phyloP scores from a whole-genome alignment of 176 grass and related monocot species.

The Phyllostachys edulis region DNA sequence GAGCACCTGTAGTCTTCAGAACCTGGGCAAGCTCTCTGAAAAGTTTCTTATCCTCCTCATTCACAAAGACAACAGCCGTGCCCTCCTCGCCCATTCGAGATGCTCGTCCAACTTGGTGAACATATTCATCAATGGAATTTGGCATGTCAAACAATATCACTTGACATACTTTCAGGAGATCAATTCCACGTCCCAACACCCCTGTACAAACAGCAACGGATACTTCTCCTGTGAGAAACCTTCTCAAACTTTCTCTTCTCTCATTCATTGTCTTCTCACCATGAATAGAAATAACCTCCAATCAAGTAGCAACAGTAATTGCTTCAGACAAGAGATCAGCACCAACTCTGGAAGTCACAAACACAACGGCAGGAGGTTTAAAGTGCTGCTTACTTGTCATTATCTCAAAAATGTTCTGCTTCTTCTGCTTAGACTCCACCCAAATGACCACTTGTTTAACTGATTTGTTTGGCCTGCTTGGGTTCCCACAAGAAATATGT shows the following conservation, averaged over 20 bases:
- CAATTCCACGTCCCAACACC: constrained; percentile 79
- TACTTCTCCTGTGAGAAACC: constrained; percentile 76
- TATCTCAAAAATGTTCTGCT: constrained; percentile 94
- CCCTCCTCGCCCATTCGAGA: constrained; percentile 81
- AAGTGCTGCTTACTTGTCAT: constrained; percentile 76
- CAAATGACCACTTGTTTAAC: constrained; percentile 86
- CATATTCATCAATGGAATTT: constrained; percentile 84
- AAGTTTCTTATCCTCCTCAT: constrained; percentile 78
- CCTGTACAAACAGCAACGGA: constrained; percentile 73
- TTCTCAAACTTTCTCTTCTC: constrained; percentile 81
- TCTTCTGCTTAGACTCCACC: constrained; percentile 94
- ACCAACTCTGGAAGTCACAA: constrained; percentile 83
- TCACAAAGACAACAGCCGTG: constrained; percentile 69
- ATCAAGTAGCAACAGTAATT: constrained; percentile 70
- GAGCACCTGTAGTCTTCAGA: constrained; percentile 65
- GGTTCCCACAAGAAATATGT: constrained; percentile 61
- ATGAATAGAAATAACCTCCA: constrained; percentile 79
- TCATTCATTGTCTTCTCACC: constrained; percentile 89
- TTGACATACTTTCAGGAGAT: constrained; percentile 76
- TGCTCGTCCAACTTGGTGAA: constrained; percentile 89
- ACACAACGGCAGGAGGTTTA: constrained; percentile 75
- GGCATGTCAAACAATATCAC: constrained; percentile 95
- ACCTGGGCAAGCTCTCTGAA: constrained; percentile 69
- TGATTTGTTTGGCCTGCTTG: constrained; percentile 67
- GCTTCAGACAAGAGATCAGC: constrained; percentile 84